phyloP scores from a whole-genome alignment of 176 grass and related monocot species.

The Eleusine indica region DNA sequence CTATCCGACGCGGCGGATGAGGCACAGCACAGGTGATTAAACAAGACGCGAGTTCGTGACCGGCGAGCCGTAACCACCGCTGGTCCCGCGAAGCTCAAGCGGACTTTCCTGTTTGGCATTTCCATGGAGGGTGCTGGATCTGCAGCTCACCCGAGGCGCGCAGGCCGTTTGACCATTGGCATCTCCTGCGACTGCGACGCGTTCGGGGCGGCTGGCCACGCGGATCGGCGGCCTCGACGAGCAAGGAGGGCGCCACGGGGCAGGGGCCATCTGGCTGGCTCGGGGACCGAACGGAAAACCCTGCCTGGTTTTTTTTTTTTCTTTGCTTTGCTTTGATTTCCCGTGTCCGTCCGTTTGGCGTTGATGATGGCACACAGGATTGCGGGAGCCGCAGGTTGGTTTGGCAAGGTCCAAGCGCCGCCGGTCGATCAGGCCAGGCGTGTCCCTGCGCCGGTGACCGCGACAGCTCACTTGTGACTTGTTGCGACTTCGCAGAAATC shows the following conservation, averaged over 20 bases:
- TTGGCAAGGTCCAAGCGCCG: background rate
- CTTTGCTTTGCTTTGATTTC: background rate
- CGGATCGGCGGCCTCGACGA: conserved; percentile 4
- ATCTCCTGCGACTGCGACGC: background rate
- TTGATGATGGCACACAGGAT: conserved; percentile 23
- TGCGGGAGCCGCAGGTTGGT: background rate
- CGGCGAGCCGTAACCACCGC: background rate
- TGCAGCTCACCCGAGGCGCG: too few species aligned
- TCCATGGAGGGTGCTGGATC: too few species aligned
- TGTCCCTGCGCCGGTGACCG: background rate
- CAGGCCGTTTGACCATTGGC: background rate
- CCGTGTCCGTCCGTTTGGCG: background rate
- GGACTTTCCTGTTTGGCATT: too few species aligned
- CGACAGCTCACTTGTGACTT: background rate
- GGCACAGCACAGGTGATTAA: background rate
- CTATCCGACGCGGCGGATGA: background rate
- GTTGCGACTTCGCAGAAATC: background rate
- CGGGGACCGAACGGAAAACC: too few species aligned
- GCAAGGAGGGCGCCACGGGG: background rate
- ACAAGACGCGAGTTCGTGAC: background rate
- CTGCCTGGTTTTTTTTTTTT: too few species aligned
- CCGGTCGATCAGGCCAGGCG: background rate
- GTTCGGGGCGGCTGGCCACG: background rate
- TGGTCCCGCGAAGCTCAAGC: background rate
- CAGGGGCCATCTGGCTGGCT: too few species aligned